phyloP scores from a whole-genome alignment of 352 stramenopile genomes.

The Pythium scleroteichum region DNA sequence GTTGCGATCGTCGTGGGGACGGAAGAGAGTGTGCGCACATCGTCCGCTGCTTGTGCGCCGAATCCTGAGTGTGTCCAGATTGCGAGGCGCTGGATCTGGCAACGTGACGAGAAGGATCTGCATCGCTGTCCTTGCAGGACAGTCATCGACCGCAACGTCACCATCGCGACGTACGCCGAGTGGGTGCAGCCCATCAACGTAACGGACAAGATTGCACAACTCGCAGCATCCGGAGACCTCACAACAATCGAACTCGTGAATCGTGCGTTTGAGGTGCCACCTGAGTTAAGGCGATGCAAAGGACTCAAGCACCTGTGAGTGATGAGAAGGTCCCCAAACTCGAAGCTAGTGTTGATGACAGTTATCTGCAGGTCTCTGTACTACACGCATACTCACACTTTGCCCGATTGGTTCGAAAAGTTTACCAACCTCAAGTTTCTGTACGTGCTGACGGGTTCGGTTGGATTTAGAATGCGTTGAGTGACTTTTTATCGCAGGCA shows the following conservation, averaged over 20 bases:
- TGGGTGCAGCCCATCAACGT: constrained; percentile 27
- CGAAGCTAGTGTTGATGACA: background rate
- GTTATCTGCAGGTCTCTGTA: constrained; percentile 26
- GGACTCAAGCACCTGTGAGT: constrained; percentile 42
- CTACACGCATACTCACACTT: constrained; percentile 29
- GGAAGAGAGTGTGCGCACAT: constrained; percentile 8
- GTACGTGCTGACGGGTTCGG: constrained; percentile 8
- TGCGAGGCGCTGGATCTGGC: constrained; percentile 10
- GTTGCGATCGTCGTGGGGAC: constrained; percentile 2
- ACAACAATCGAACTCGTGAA: constrained; percentile 42
- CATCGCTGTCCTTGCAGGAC: constrained; percentile 36
- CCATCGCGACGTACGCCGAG: constrained; percentile 22
- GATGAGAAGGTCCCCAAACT: background rate
- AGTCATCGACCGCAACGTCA: constrained; percentile 29
- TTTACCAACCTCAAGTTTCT: constrained; percentile 39
- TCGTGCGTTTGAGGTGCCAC: constrained; percentile 24
- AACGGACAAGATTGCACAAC: constrained; percentile 24
- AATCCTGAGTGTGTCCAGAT: constrained; percentile 21
- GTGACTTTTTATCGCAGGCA: constrained; percentile 6
- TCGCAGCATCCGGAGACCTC: constrained; percentile 34
- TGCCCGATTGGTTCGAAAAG: constrained; percentile 33
- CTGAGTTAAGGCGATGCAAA: constrained; percentile 29
- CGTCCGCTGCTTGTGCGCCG: background rate
- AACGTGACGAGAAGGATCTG: constrained; percentile 1
- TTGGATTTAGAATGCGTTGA: background rate